Percentiles rank a stretch among this genome's conserved stretches.
phyloP scores from a whole-genome alignment of 2,329 filamentous ascomycete species.

The Amesomyces nigricolor region DNA sequence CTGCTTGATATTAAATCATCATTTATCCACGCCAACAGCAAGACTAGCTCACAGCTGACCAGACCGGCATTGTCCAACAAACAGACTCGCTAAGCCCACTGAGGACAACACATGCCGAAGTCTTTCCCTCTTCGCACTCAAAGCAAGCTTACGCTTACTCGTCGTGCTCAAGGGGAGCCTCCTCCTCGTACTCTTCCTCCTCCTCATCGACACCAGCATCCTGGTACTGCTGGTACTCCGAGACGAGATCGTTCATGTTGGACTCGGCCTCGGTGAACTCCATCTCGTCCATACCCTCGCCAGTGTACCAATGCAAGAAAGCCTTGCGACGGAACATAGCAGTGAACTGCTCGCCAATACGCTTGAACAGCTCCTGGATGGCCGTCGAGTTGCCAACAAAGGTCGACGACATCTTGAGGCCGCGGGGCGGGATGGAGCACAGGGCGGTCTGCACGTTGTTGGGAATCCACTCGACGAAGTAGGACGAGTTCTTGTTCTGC shows the following conservation, averaged over 20 bases:
- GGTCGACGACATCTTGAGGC: constrained; percentile 98
- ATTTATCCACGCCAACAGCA: constrained; percentile 4
- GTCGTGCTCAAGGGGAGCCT: constrained; percentile 70
- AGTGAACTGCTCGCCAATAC: constrained; percentile 98
- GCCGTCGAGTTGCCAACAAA: constrained; percentile 99
- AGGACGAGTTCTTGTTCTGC: constrained; percentile 98
- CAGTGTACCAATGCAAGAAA: constrained; percentile 99
- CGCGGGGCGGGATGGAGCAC: constrained; percentile 95
- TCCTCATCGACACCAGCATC: constrained; percentile 96
- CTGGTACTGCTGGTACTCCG: constrained; percentile 99
- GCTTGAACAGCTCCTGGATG: constrained; percentile 99
- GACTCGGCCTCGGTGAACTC: constrained; percentile 99
- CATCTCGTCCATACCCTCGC: constrained; percentile 99
- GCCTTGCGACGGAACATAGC: constrained; percentile 99
- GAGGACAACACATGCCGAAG: no score
- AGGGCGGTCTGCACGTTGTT: constrained; percentile 99
- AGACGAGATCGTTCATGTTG: constrained; percentile 99
- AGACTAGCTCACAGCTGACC: constrained; percentile 11
- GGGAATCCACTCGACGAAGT: constrained; percentile 99
- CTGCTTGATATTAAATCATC: not conserved
- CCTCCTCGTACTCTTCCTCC: constrained; percentile 92
- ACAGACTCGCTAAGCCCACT: not conserved
- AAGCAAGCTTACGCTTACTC: constrained; percentile 32
- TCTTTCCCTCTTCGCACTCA: no score
- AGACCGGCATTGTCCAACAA: not conserved